Percentiles rank a stretch among this genome's conserved stretches.
These are phyloP conservation scores for Suillus alpinus DNA, from an alignment of 768 basidiomycete species.

Conservation along the genomic window DNA sequence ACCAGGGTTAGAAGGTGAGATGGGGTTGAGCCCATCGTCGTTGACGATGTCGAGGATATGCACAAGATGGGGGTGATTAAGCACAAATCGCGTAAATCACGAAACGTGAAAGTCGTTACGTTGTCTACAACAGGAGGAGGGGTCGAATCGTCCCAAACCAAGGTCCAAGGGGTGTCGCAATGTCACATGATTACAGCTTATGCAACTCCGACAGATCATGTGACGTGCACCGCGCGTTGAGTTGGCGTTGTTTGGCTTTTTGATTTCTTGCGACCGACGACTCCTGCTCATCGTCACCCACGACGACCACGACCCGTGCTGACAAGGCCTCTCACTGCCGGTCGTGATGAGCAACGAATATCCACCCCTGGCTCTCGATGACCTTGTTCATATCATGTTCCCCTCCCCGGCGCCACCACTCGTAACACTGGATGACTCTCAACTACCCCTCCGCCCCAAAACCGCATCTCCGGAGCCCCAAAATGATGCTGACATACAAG, in stretches of 20 bases:
- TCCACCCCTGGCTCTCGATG: constrained; percentile 48
- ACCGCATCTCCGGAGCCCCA: constrained; percentile 35
- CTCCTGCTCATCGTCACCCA: constrained; percentile 10
- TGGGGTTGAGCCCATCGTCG: constrained; percentile 11
- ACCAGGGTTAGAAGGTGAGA: constrained; percentile 36
- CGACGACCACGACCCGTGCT: constrained; percentile 5
- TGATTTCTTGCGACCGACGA: constrained; percentile 22
- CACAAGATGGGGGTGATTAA: constrained; percentile 1
- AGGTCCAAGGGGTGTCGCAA: not conserved
- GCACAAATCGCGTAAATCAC: not conserved
- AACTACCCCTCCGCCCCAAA: constrained; percentile 16
- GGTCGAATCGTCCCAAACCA: not conserved
- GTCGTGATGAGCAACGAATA: constrained; percentile 31
- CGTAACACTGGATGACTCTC: constrained; percentile 17
- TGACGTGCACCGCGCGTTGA: constrained; percentile 34
- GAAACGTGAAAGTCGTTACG: not conserved
- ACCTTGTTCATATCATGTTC: constrained; percentile 53
- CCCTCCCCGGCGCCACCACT: constrained; percentile 42
- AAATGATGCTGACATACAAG: constrained; percentile 45
- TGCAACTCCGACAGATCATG: constrained; percentile 25
- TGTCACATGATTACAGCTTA: constrained; percentile 23
- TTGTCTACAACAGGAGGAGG: not conserved
- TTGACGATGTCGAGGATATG: constrained; percentile 4
- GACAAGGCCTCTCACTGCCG: constrained; percentile 4
- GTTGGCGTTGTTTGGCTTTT: constrained; percentile 36